These are phyloP conservation scores for Gamarada debralockiae DNA, from an alignment of 495 filamentous ascomycete genomes.

Conservation along the genomic window DNA sequence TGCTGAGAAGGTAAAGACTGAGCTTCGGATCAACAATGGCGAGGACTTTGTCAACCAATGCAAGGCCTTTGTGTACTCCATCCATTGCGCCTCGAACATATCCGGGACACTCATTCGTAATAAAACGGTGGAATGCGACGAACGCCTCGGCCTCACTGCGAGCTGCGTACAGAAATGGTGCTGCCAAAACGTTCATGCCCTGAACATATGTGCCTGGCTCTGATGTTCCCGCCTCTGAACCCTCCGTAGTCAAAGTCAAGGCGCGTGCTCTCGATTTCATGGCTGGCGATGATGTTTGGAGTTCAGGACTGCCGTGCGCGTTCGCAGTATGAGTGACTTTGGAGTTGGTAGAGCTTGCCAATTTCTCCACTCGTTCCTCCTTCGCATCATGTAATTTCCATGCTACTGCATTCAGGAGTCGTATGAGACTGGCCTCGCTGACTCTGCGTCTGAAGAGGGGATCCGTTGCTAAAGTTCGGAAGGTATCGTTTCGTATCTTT, in stretches of 20 bases:
- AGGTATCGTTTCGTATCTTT: conserved; percentile 98
- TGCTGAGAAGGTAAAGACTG: conserved; percentile 73
- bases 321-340: conserved; percentile 16
- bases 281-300: conserved; percentile 39
- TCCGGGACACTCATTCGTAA: conserved; percentile 85
- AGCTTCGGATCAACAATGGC: conserved; percentile 89
- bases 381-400: conserved; percentile 86
- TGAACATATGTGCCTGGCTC: conserved; percentile 89
- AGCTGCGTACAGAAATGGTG: conserved; percentile 93
- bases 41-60: conserved; percentile 85
- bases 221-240: conserved; percentile 45
- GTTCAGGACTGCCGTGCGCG: conserved; percentile 28
- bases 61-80: conserved; percentile 88
- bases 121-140: conserved; percentile 81
- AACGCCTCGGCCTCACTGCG: conserved; percentile 94
- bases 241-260: conserved; percentile 54
- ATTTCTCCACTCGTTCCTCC: conserved; percentile 35
- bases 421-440: conserved; percentile 90
- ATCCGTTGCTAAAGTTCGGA: conserved; percentile 92
- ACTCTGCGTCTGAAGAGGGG: conserved; percentile 93
- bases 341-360: conserved; percentile 26
- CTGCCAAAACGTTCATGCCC: conserved; percentile 99
- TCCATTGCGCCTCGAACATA: conserved; percentile 97
- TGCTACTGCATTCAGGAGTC: conserved; percentile 91
- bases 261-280: conserved; percentile 48